These are phyloP conservation scores for Usnea hakonensis DNA, from an alignment of 495 filamentous ascomycete genomes.

Conservation along the genomic window DNA sequence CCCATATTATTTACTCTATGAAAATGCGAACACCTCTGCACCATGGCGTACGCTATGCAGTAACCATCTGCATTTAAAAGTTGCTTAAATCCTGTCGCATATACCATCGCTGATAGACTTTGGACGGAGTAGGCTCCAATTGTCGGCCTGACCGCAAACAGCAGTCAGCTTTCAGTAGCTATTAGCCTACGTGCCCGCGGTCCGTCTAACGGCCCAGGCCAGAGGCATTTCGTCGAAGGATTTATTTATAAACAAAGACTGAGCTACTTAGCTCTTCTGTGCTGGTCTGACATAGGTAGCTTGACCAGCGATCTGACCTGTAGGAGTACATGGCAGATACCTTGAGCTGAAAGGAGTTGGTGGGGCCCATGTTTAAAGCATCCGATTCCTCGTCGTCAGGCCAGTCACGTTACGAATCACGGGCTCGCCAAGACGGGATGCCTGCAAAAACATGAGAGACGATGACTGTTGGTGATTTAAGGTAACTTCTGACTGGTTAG, in stretches of 20 bases:
- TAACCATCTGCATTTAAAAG: background rate
- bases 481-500: slow-evolving; percentile 11
- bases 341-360: background rate
- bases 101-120: background rate
- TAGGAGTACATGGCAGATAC: background rate
- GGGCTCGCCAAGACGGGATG: background rate
- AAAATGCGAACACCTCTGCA: background rate
- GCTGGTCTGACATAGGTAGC: slow-evolving; percentile 1
- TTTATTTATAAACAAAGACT: background rate
- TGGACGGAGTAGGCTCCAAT: background rate
- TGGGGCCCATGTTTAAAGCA: background rate
- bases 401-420: slow-evolving; percentile 12
- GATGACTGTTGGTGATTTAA: slow-evolving; percentile 2
- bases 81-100: background rate
- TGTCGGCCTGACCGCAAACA: background rate
- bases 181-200: background rate
- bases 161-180: background rate
- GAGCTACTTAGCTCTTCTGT: background rate
- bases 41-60: slow-evolving; percentile 3
- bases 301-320: slow-evolving; percentile 1
- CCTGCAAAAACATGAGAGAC: background rate
- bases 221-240: background rate
- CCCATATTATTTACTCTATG: background rate
- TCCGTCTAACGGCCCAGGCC: background rate
- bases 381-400: background rate